These are phyloP conservation scores for Fusarium mangiferae DNA, from an alignment of 2,329 filamentous ascomycete species.

Conservation along the genomic window DNA sequence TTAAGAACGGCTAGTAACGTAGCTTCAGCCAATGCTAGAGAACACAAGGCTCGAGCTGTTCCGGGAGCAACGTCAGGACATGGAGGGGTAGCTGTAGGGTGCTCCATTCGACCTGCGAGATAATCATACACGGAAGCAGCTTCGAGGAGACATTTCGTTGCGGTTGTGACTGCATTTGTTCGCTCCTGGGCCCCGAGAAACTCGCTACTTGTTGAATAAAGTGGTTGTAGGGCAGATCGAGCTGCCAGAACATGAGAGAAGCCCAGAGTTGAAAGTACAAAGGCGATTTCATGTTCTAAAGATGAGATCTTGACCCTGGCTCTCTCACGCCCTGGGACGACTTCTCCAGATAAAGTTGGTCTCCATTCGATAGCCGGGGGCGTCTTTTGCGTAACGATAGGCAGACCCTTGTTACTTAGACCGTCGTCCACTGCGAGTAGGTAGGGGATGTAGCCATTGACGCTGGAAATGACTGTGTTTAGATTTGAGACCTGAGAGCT, in stretches of 20 bases:
- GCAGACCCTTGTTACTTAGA: conserved; percentile 60
- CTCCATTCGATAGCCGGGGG: conserved; percentile 82
- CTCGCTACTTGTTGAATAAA: conserved; percentile 74
- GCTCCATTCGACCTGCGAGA: conserved; percentile 67
- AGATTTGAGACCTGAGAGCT: conserved; percentile 77
- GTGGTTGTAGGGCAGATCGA: conserved; percentile 74
- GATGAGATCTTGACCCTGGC: conserved; percentile 76
- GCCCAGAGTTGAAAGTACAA: conserved; percentile 80
- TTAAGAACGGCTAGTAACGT: conserved; percentile 91
- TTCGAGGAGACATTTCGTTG: conserved; percentile 81
- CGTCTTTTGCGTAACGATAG: conserved; percentile 66
- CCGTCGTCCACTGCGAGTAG: conserved; percentile 81
- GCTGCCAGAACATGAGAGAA: conserved; percentile 79
- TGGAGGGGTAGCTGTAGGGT: conserved; percentile 53
- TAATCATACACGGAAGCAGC: conserved; percentile 83
- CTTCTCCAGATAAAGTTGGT: conserved; percentile 75
- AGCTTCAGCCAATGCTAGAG: conserved; percentile 84
- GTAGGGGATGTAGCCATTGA: conserved; percentile 86
- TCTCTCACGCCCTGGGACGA: conserved; percentile 71
- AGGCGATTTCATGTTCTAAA: conserved; percentile 85
- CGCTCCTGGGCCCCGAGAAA: conserved; percentile 73
- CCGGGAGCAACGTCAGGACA: conserved; percentile 65
- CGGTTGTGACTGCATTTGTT: conserved; percentile 74
- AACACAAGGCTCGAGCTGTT: conserved; percentile 66
- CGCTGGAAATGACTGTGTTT: conserved; percentile 71